Evolutionary conservation across 2,329 filamentous ascomycete species (phyloP).

Genomic region (Lecanicillium sp.): DNA sequence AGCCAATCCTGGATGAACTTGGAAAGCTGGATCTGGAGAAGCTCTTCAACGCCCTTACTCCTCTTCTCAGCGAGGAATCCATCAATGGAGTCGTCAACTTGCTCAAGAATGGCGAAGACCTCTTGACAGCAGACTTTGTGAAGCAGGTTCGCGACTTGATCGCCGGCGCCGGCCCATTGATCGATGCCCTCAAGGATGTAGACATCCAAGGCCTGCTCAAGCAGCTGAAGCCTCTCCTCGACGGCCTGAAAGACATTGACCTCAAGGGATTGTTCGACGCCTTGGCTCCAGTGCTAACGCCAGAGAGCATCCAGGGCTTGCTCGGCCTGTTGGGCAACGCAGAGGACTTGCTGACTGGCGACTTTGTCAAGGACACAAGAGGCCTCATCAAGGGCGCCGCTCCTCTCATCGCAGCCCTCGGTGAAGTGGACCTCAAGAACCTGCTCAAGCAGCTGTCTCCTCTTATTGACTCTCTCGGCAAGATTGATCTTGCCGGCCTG

Average conservation of each 20-base stretch:
- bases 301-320: conserved; percentile 24
- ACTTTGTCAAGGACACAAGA: conserved; percentile 17
- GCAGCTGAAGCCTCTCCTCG: conserved; percentile 12
- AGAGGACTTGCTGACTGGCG: conserved; percentile 18
- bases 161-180: conserved; percentile 14
- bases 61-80: conserved; percentile 23
- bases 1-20: conserved; percentile 18
- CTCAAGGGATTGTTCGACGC: conserved; percentile 24
- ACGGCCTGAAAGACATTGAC: conserved; percentile 23
- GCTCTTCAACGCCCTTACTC: conserved; percentile 23
- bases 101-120: conserved; percentile 20
- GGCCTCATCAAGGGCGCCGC: conserved; percentile 3
- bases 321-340: conserved; percentile 26
- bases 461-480: conserved; percentile 16
- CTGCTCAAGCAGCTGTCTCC: conserved; percentile 15
- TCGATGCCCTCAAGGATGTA: conserved; percentile 9
- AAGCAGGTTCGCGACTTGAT: conserved; percentile 20
- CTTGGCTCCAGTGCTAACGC: conserved; percentile 25
- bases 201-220: conserved; percentile 19
- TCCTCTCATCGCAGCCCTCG: conserved; percentile 15
- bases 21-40: conserved; percentile 19
- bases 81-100: conserved; percentile 22
- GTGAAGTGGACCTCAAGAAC: conserved; percentile 13
- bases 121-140: conserved; percentile 20
- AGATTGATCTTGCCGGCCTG: conserved; percentile 22